These are phyloP conservation scores for Cryptococcus jaspeensis DNA, from an alignment of 1,284 basidiomycete species.

Conservation along the genomic window DNA sequence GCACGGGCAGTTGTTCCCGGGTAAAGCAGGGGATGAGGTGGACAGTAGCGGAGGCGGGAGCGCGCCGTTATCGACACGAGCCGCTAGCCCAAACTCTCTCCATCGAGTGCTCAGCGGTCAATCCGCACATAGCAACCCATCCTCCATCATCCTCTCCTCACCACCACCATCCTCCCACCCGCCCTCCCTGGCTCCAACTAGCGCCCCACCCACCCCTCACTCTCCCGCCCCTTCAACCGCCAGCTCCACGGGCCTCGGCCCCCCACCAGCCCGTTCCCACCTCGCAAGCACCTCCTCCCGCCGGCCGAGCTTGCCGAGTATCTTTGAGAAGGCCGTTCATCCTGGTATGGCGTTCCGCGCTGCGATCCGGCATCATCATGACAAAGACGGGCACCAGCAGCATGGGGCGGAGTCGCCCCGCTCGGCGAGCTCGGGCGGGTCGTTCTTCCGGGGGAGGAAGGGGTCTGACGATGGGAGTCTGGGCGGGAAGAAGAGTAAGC, in stretches of 20 bases:
- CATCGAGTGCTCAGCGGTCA: slow-evolving; percentile 9
- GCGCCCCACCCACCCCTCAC: no score
- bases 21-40: background rate
- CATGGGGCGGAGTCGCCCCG: slow-evolving; percentile 8
- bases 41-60: background rate
- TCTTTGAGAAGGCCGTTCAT: slow-evolving; percentile 49
- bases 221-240: background rate
- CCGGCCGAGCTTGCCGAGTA: slow-evolving; percentile 50
- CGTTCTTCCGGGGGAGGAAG: slow-evolving; percentile 20
- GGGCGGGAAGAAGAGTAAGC: no score
- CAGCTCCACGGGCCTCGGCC: slow-evolving; percentile 2
- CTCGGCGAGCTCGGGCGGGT: slow-evolving; percentile 7
- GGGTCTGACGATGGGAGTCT: background rate
- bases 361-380: slow-evolving; percentile 28
- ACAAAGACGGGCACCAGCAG: slow-evolving; percentile 6
- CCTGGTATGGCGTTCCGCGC: slow-evolving; percentile 39
- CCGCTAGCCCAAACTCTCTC: slow-evolving; percentile 1
- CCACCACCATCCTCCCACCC: slow-evolving; percentile 3
- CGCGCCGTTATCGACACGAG: no score
- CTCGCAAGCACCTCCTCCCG: slow-evolving; percentile 27
- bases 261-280: background rate
- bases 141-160: slow-evolving; percentile 12
- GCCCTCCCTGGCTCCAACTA: no score
- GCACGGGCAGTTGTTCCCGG: background rate
- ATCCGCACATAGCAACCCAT: slow-evolving; percentile 9